These are phyloP conservation scores for Cladosporium sp. DNA, from an alignment of 2,329 filamentous ascomycete genomes.

Conservation along the genomic window DNA sequence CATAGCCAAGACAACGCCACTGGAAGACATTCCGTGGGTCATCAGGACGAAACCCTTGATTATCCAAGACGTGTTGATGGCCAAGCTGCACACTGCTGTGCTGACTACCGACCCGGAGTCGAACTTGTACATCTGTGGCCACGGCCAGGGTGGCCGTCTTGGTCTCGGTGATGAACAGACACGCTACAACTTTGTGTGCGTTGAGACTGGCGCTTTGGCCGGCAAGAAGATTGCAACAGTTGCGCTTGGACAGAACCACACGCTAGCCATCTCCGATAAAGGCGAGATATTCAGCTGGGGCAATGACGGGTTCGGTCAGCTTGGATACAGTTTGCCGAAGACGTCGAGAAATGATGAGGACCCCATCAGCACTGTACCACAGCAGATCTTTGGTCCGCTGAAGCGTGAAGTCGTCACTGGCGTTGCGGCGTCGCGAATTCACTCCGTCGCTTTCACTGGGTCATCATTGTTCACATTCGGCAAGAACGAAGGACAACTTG, in stretches of 20 bases:
- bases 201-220: slow-evolving; percentile 71
- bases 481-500: slow-evolving; percentile 91
- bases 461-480: slow-evolving; percentile 89
- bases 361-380: slow-evolving; percentile 75
- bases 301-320: slow-evolving; percentile 78
- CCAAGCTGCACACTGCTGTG: slow-evolving; percentile 88
- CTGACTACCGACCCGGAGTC: slow-evolving; percentile 83
- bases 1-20: slow-evolving; percentile 34
- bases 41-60: slow-evolving; percentile 71
- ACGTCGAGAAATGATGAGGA: slow-evolving; percentile 73
- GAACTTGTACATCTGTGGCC: slow-evolving; percentile 90
- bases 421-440: slow-evolving; percentile 83
- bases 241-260: slow-evolving; percentile 88
- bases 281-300: slow-evolving; percentile 97
- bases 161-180: slow-evolving; percentile 90
- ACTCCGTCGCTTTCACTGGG: slow-evolving; percentile 85
- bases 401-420: slow-evolving; percentile 84
- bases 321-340: slow-evolving; percentile 78
- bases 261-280: slow-evolving; percentile 77
- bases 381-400: slow-evolving; percentile 87
- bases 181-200: slow-evolving; percentile 79
- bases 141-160: slow-evolving; percentile 85
- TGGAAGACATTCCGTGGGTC: slow-evolving; percentile 68
- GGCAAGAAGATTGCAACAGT: slow-evolving; percentile 76
- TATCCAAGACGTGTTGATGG: slow-evolving; percentile 81